Percentiles rank a stretch among this genome's conserved stretches.
Conservation (phyloP, 1,284 basidiomycete species). For the Crucibulum parvulum region DNA sequence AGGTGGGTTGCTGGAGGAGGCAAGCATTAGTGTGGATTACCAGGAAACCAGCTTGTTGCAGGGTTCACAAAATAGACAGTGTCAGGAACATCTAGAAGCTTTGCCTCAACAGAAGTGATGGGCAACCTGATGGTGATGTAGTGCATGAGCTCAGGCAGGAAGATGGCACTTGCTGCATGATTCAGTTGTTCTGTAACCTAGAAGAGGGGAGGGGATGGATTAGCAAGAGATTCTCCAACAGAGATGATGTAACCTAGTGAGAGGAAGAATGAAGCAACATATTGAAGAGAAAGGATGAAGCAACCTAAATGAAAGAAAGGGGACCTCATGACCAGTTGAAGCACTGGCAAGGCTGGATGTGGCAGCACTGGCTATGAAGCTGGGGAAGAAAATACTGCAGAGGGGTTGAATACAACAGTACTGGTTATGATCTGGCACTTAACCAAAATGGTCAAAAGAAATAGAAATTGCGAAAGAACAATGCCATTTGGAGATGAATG, state of each 20-base stretch:
- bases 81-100: slow-evolving; percentile 85
- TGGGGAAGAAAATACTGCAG: no score
- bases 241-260: neutral
- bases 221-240: neutral
- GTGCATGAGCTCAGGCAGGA: slow-evolving; percentile 83
- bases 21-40: no score
- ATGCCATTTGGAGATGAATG: no score
- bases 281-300: neutral
- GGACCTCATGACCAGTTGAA: slow-evolving; percentile 81
- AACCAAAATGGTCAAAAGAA: no score
- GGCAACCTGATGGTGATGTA: slow-evolving; percentile 84
- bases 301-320: slow-evolving; percentile 80
- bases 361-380: slow-evolving; percentile 42
- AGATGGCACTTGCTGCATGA: slow-evolving; percentile 87
- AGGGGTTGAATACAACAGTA: no score
- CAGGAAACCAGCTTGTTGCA: no score
- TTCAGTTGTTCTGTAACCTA: slow-evolving; percentile 95
- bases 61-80: slow-evolving; percentile 72
- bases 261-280: neutral
- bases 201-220: neutral
- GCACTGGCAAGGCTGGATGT: slow-evolving; percentile 93
- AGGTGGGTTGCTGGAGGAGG: slow-evolving; percentile 58
- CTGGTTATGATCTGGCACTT: no score
- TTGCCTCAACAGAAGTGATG: slow-evolving; percentile 87
- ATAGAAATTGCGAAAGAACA: no score